phyloP scores from a whole-genome alignment of 2,329 filamentous ascomycete genomes.

The Diaporthe sp. region DNA sequence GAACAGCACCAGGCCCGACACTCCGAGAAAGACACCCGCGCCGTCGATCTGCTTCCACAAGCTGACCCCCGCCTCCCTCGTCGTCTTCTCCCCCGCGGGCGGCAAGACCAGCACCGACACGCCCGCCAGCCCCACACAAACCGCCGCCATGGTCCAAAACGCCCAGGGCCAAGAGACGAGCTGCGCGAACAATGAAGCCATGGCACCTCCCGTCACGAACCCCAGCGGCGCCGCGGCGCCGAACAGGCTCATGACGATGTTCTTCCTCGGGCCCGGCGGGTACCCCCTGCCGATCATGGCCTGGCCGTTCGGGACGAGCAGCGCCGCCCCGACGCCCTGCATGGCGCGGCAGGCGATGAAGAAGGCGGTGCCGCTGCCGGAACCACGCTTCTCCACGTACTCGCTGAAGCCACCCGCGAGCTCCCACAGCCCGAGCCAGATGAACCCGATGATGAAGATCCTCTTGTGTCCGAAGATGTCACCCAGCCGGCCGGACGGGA shows the following conservation, averaged over 20 bases:
- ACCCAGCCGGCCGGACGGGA: slow-evolving; percentile 37
- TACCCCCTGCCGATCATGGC: slow-evolving; percentile 34
- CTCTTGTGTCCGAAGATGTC: slow-evolving; percentile 40
- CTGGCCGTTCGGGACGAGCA: slow-evolving; percentile 37
- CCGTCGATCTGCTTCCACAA: slow-evolving; percentile 22
- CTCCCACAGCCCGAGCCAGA: slow-evolving; percentile 37
- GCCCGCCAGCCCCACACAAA: slow-evolving; percentile 4
- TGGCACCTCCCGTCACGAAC: slow-evolving; percentile 28
- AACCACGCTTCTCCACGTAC: background rate
- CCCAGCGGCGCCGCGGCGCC: slow-evolving; percentile 38
- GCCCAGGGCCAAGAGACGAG: slow-evolving; percentile 26
- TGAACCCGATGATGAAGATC: slow-evolving; percentile 27
- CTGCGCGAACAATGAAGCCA: slow-evolving; percentile 16
- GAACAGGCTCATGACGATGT: slow-evolving; percentile 35
- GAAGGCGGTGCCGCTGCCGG: slow-evolving; percentile 14
- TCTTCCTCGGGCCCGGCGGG: slow-evolving; percentile 33
- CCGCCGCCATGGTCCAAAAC: slow-evolving; percentile 30
- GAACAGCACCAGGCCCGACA: slow-evolving; percentile 64
- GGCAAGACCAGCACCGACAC: slow-evolving; percentile 42
- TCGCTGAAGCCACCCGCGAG: slow-evolving; percentile 31
- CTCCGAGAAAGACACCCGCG: slow-evolving; percentile 49
- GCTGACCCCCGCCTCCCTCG: slow-evolving; percentile 33
- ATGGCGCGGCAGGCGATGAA: slow-evolving; percentile 36
- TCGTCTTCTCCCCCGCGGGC: slow-evolving; percentile 17
- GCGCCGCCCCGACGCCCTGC: slow-evolving; percentile 35